A percentile compares a stretch with the other conserved stretches of the same genome.
Evolutionary conservation across 495 filamentous ascomycete genomes (phyloP).

Genomic region (Alectoria sarmentosa): DNA sequence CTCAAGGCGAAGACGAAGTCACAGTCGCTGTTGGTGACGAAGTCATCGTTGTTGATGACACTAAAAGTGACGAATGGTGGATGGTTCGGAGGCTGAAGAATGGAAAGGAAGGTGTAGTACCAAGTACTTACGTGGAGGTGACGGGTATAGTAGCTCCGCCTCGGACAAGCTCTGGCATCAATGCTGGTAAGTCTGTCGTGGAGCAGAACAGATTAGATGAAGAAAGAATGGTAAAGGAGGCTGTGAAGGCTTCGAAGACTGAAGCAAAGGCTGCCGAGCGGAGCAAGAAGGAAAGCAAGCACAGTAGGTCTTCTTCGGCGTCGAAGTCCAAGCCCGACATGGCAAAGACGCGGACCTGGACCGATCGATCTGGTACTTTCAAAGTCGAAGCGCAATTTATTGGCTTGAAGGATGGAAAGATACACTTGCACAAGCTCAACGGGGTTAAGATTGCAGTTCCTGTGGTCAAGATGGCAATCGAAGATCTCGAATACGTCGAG

Average conservation of each 20-base stretch:
- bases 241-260: constrained; percentile 52
- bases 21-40: constrained; percentile 87
- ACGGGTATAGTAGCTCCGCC: constrained; percentile 50
- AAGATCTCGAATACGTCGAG: constrained; percentile 94
- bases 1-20: constrained; percentile 94
- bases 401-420: constrained; percentile 88
- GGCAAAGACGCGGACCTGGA: constrained; percentile 84
- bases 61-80: constrained; percentile 97
- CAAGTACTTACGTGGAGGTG: constrained; percentile 90
- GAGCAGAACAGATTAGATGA: constrained; percentile 84
- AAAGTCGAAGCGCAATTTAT: constrained; percentile 97
- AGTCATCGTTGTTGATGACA: constrained; percentile 82
- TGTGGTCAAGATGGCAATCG: constrained; percentile 86
- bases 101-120: constrained; percentile 94
- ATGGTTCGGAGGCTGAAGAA: constrained; percentile 85
- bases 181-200: constrained; percentile 62
- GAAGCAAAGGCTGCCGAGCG: constrained; percentile 55
- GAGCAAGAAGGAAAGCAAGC: constrained; percentile 60
- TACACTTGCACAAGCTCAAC: constrained; percentile 96
- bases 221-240: constrained; percentile 68
- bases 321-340: constrained; percentile 77
- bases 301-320: constrained; percentile 35
- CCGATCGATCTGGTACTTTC: constrained; percentile 88
- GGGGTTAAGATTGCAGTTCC: constrained; percentile 98
- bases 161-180: constrained; percentile 46